Percentiles rank a stretch among this genome's conserved stretches.
Conservation (phyloP, 352 stramenopile genomes). For the Phytophthora vignae region DNA sequence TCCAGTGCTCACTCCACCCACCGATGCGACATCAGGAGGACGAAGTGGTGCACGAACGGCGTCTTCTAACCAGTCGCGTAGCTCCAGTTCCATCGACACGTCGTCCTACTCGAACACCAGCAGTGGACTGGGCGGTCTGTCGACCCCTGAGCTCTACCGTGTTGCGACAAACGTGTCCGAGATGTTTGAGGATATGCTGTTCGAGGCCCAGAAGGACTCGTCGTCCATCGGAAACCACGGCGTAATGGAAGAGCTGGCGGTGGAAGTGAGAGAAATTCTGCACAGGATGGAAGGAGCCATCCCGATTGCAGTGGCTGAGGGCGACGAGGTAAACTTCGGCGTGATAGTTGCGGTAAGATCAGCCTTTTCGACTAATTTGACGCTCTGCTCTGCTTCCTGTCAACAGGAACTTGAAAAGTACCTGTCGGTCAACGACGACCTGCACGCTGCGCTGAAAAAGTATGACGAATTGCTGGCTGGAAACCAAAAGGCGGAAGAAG, state of each 20-base stretch:
- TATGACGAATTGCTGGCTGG: slow-evolving; percentile 54
- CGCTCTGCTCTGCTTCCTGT: too few relatives aligned
- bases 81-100: slow-evolving; percentile 38
- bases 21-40: slow-evolving; percentile 12
- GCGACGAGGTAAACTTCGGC: slow-evolving; percentile 48
- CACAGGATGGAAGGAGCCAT: slow-evolving; percentile 73
- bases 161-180: slow-evolving; percentile 74
- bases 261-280: slow-evolving; percentile 67
- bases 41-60: slow-evolving; percentile 5
- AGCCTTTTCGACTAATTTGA: too few relatives aligned
- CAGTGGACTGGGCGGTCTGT: slow-evolving; percentile 59
- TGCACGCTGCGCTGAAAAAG: slow-evolving; percentile 64
- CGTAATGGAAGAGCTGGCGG: slow-evolving; percentile 76
- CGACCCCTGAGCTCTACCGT: slow-evolving; percentile 64
- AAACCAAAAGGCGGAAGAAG: slow-evolving; percentile 36
- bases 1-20: slow-evolving; percentile 56
- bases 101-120: slow-evolving; percentile 57
- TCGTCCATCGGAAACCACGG: slow-evolving; percentile 53
- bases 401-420: slow-evolving; percentile 68
- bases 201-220: slow-evolving; percentile 61
- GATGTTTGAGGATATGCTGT: slow-evolving; percentile 89
- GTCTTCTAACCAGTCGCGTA: slow-evolving; percentile 20
- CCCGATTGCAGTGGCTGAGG: slow-evolving; percentile 59
- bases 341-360: neutral
- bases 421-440: slow-evolving; percentile 72